Base-by-base conservation (phyloP, 257 asterid genomes). In the Misopates orontium region DNA sequence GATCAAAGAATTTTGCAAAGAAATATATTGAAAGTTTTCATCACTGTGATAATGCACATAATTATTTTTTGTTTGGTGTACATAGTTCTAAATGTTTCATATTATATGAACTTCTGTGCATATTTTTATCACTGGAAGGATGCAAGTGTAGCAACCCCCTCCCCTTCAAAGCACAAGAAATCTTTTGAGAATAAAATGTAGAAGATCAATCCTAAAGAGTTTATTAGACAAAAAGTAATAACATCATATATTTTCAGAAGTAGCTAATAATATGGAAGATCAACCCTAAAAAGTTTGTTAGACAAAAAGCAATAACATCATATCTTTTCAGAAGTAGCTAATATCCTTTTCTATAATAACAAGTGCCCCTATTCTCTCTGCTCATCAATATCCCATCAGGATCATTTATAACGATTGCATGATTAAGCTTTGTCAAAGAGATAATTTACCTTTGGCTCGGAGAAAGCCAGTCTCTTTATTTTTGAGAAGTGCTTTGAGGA, bases 401-500 rank as follows among this genome's bases (percentile, higher is more conserved):
- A 36, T 28, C 36, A 28, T 28, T 28, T 28, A 28, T 28, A 28
- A 28, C 7, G 10, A 24, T 7, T 15, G 17, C 58, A 8, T 39
- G 64, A 2, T 45, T 52, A 48, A 56, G 58, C 18, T 51, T 51
- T 15, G 36, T 22, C 42, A 25, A 44, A 22, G 44, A 41, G 10
- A 64, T 48, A 18, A 50, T 22, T 73, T 82, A 94, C 99, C 97
- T 85, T 81, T 12, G 99, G 97, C 76, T 94, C 85, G 1, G 97
- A 87, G 82, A 94, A 94, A 66, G 99, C 99, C 57, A 94, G 65
- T 71, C 75, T 82, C 77, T 94, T 94, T 61, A 94, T 90, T 80
- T 90, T 90, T 1, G 99, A 78, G 77, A 94, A 94, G 78, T 94
- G 85, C 83, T 94, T 94, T 14, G 99, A 94, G 32, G 99, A 94